A percentile compares a stretch with the other conserved stretches of the same genome.
phyloP scores from a whole-genome alignment of 768 basidiomycete genomes.

The Trametes cinnabarina region DNA sequence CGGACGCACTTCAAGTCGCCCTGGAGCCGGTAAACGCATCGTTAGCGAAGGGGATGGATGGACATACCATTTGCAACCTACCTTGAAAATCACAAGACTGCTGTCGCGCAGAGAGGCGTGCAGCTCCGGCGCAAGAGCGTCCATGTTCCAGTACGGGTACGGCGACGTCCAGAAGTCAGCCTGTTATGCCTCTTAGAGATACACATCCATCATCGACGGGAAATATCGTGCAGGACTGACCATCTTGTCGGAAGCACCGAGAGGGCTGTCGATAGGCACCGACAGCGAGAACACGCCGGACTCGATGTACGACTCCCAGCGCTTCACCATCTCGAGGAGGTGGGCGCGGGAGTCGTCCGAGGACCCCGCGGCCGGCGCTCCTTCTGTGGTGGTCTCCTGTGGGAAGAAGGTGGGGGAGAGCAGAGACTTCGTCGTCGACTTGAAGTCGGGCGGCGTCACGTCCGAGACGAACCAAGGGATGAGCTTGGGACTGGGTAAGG shows the following conservation, averaged over 20 bases:
- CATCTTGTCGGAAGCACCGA: slow-evolving; percentile 47
- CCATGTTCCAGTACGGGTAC: slow-evolving; percentile 76
- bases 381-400: slow-evolving; percentile 12
- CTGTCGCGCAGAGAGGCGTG: slow-evolving; percentile 51
- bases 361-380: slow-evolving; percentile 25
- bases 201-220: too few species aligned
- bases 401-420: slow-evolving; percentile 65
- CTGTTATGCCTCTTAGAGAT: neutral
- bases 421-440: slow-evolving; percentile 52
- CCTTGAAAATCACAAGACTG: slow-evolving; percentile 84
- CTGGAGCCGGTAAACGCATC: slow-evolving; percentile 33
- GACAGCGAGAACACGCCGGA: slow-evolving; percentile 71
- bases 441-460: slow-evolving; percentile 86
- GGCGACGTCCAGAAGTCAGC: slow-evolving; percentile 72
- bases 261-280: slow-evolving; percentile 54
- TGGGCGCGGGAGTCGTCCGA: slow-evolving; percentile 36
- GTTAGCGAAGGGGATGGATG: neutral
- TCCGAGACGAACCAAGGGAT: slow-evolving; percentile 99
- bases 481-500: slow-evolving; percentile 69
- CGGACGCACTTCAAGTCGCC: slow-evolving; percentile 88
- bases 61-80: slow-evolving; percentile 20
- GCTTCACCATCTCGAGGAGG: slow-evolving; percentile 56
- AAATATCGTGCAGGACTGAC: neutral
- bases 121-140: slow-evolving; percentile 47
- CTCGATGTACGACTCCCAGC: slow-evolving; percentile 75